Evolutionary conservation across 441 rosid species (phyloP), one percentile per base, ranked within the genome.

Genomic region (Populus hybrid): DNA sequence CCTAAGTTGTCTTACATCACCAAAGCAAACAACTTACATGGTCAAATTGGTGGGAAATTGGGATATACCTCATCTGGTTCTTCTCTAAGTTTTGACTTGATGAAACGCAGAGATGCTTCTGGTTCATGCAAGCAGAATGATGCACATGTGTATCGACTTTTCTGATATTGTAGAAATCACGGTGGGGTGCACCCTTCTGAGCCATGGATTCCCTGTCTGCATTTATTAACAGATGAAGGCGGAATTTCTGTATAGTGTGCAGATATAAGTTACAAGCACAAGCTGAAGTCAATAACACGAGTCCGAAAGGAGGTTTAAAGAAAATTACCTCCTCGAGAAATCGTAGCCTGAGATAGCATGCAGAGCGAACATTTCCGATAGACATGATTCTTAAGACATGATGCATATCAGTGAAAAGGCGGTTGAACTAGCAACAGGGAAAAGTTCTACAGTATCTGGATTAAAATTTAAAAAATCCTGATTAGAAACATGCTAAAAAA

Each of bases 121-220:
- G 93, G 86, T 91, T 91, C 95, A 90, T 91, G 84, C 95, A 91
- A 26, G 95, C 93, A 76, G 95, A 90, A 81, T 91, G 95, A 84
- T 91, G 93, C 74, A 91, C 90, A 78, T 91, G 93, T 4, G 95
- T 91, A 78, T 91, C 95, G 59, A 91, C 95, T 86, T 91, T 91
- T 72, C 95, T 86, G 72, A 88, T 87, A 77, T 91, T 91, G 83
- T 91, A 91, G 81, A 91, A 90, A 86, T 91, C 95, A 20, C 95
- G 92, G 73, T 91, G 93, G 8, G 95, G 90, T 42, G 95, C 95
- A 86, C 92, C 71, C 85, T 91, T 91, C 84, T 91, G 93, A 72
- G 83, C 90, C 69, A 91, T 74, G 82, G 89, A 91, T 77, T 91
- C 95, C 82, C 81, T 72, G 71, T 91, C 93, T 56, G 93, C 92